phyloP scores from a whole-genome alignment of 2,329 filamentous ascomycete species.

The Hortaea werneckii region DNA sequence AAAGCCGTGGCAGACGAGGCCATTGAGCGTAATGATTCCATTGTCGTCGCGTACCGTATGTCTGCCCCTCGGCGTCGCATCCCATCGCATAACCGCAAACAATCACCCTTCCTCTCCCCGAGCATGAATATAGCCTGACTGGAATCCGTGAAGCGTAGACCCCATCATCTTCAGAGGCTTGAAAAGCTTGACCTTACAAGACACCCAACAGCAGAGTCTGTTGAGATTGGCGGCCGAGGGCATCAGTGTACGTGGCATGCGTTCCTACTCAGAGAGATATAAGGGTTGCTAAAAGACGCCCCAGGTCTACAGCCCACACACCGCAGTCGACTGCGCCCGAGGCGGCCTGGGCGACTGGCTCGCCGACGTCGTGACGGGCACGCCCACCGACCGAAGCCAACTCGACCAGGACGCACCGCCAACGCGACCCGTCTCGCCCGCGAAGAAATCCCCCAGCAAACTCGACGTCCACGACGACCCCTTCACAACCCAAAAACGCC shows the following conservation, averaged over 20 bases:
- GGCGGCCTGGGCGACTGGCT: slow-evolving; percentile 91
- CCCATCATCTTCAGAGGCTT: slow-evolving; percentile 93
- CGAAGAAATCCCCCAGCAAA: slow-evolving; percentile 1
- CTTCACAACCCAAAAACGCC: slow-evolving; percentile 25
- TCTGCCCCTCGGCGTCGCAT: slow-evolving; percentile 2
- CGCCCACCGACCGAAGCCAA: slow-evolving; percentile 21
- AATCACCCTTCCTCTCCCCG: too few relatives aligned
- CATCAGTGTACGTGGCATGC: slow-evolving; percentile 52
- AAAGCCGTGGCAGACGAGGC: slow-evolving; percentile 83
- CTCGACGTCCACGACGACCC: slow-evolving; percentile 13
- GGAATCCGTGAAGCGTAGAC: slow-evolving; percentile 45
- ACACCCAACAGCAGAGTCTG: slow-evolving; percentile 79
- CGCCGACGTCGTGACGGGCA: slow-evolving; percentile 67
- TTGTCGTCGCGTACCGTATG: slow-evolving; percentile 83
- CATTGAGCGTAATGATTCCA: slow-evolving; percentile 61
- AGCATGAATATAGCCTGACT: slow-evolving; percentile 12
- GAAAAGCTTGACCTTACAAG: slow-evolving; percentile 73
- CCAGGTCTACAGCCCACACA: slow-evolving; percentile 81
- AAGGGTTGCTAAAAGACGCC: not conserved
- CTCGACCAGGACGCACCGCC: slow-evolving; percentile 1
- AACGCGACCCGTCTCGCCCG: not conserved
- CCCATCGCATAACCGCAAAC: not conserved
- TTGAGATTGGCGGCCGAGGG: slow-evolving; percentile 73
- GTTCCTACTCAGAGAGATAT: not conserved
- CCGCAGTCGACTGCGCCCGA: slow-evolving; percentile 78